Base-by-base conservation (phyloP, 495 filamentous ascomycete genomes). In the Wilcoxina mikolae region DNA sequence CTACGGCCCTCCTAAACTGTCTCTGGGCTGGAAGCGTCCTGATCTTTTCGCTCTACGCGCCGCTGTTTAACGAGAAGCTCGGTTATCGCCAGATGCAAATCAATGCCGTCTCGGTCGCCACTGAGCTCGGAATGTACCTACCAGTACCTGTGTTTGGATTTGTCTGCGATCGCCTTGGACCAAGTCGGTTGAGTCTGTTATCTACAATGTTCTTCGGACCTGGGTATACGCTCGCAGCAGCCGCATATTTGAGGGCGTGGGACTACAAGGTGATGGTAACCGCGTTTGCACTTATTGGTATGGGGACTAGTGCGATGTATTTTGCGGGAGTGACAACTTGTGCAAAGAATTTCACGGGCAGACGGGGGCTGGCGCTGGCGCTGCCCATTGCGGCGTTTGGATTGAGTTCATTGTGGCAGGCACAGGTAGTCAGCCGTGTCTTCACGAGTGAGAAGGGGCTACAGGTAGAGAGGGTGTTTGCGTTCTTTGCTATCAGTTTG, bases 301-400 rank as follows among this genome's bases (percentile, higher is more conserved):
- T 80, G 57, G 90, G 81, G 3, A 95, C 91, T 0, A 81, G 82
- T 56, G 75, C 75, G 61, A 85, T 96, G 82, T 95, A 96, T 65
- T 66, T 95, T 24, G 75, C 78, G 31, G 84, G 85, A 0, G 83
- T 98, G 26, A 87, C 91, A 22, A 94, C 89, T 1, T 94, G 87
- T 56, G 91, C 90, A 23, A 98, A 98, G 78, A 96, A 95, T 68
- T 95, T 96, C 67, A 64, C 61, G 15, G 86, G 90, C 18, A 73
- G 81, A 35, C 84, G 87, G 65, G 90, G 91, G 0, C 67, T 98
- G 53, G 88, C 93, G 62, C 71, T 98, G 51, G 90, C 89, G 22
- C 68, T 85, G 49, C 91, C 91, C 4, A 95, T 98, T 71, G 87
- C 91, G 0, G 79, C 83, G 2, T 94, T 94, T 65, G 91, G 91